phyloP scores from a whole-genome alignment of 139 green algal species.

The Axilococcus clingmanii region DNA sequence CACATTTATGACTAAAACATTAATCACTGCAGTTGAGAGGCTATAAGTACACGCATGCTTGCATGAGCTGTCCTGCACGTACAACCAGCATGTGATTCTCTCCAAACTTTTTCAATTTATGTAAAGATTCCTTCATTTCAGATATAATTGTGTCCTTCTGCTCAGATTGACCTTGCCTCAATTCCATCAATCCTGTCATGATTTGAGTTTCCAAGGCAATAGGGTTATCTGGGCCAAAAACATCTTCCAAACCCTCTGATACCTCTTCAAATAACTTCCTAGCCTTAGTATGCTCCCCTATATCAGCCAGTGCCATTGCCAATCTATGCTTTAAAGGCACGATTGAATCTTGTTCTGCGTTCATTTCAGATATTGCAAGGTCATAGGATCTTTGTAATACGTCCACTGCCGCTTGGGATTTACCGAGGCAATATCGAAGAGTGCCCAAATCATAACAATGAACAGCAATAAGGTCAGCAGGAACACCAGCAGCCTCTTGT shows the following conservation, averaged over 20 bases:
- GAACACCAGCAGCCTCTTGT: neutral
- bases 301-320: conserved; percentile 8
- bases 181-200: conserved; percentile 5
- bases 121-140: conserved; percentile 7
- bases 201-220: conserved; percentile 12
- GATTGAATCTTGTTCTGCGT: conserved; percentile 13
- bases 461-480: conserved; percentile 4
- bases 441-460: conserved; percentile 16
- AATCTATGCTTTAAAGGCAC: conserved; percentile 22
- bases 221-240: conserved; percentile 17
- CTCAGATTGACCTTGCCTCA: conserved; percentile 3
- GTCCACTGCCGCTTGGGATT: conserved; percentile 2
- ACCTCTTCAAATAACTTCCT: conserved; percentile 9
- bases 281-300: conserved; percentile 2
- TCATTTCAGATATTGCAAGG: neutral
- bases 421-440: conserved; percentile 20
- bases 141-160: neutral
- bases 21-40: no score
- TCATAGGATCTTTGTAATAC: conserved; percentile 3
- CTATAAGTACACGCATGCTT: no score
- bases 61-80: no score
- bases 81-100: conserved; percentile 29
- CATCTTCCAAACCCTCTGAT: conserved; percentile 4
- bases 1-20: no score
- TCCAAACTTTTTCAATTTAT: conserved; percentile 7